Base-by-base conservation (phyloP, 441 rosid species). In the Adansonia rubrostipa region DNA sequence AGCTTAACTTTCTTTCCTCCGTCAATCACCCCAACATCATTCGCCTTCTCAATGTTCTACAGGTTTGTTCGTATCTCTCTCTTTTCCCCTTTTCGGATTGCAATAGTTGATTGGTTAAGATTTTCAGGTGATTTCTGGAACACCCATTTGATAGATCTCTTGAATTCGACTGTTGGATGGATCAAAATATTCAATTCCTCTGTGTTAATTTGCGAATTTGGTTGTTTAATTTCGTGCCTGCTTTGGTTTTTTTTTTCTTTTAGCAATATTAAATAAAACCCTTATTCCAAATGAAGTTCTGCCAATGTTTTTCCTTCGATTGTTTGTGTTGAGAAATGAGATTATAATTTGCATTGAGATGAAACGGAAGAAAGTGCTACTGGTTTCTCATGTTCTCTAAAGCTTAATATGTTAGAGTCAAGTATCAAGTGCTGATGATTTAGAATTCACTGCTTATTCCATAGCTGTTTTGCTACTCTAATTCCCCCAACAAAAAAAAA, bases 1-100 rank as follows among this genome's bases (percentile, higher is more conserved):
- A 91, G 75, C 79, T 89, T 79, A 70, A 68, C 2, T 89, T 91
- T 78, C 82, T 91, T 48, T 87, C 92, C 68, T 87, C 92, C 50
- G 86, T 87, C 17, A 70, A 82, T 68, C 93, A 92, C 71, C 89
- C 92, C 22, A 91, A 87, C 68, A 89, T 91, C 78, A 82, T 91
- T 66, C 88, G 90, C 45, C 95, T 89, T 56, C 78, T 83, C 61
- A 24, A 78, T 0, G 75, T 81, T 50, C 47, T 87, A 24, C 84
- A 86, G 84, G 94, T 91, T 69, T 2, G 24, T 9, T 57, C 15
- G 2, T 3, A 3, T 17, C 9, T 76, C 17, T 75, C 10, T 63
- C 28, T 53, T 9, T 2, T 2, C 10, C 2, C 24, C 9, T 8
- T 47, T 36, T 4, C 17, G 15, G 22, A 62, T 62, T 24, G 40